Evolutionary conservation across 2,329 filamentous ascomycete species (phyloP).

Genomic region (Ceratocystis colombiana): DNA sequence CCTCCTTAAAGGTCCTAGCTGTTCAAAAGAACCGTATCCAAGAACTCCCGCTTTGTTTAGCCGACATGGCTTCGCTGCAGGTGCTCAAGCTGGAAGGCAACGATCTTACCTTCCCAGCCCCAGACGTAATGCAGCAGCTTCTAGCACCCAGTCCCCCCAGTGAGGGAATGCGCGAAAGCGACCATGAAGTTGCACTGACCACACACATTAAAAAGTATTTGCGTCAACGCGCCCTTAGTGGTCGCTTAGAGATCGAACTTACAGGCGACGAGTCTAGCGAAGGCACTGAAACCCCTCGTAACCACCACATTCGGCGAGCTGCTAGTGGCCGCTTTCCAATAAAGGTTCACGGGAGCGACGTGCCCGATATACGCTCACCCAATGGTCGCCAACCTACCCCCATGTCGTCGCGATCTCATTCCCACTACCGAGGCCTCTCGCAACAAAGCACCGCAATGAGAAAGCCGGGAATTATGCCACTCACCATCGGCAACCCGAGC

Average conservation of each 20-base stretch:
- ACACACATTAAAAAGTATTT: slow-evolving; percentile 53
- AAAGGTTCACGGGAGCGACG: slow-evolving; percentile 63
- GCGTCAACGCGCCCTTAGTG: slow-evolving; percentile 43
- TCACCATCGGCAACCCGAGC: slow-evolving; percentile 58
- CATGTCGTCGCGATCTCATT: slow-evolving; percentile 60
- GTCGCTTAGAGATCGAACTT: slow-evolving; percentile 46
- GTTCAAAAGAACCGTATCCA: slow-evolving; percentile 80
- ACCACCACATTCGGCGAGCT: slow-evolving; percentile 52
- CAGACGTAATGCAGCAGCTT: slow-evolving; percentile 51
- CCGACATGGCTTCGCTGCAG: slow-evolving; percentile 81
- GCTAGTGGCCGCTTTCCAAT: slow-evolving; percentile 57
- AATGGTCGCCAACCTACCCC: slow-evolving; percentile 51
- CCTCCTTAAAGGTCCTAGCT: slow-evolving; percentile 79
- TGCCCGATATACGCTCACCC: slow-evolving; percentile 58
- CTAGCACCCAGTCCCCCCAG: slow-evolving; percentile 47
- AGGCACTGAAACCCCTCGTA: slow-evolving; percentile 67
- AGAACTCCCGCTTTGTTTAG: slow-evolving; percentile 70
- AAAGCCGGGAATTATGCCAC: slow-evolving; percentile 57
- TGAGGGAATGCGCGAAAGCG: slow-evolving; percentile 52
- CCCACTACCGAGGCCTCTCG: slow-evolving; percentile 63
- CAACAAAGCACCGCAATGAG: slow-evolving; percentile 54
- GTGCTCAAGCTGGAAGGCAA: slow-evolving; percentile 87
- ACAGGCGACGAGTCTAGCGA: slow-evolving; percentile 58
- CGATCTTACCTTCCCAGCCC: slow-evolving; percentile 68
- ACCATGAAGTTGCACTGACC: slow-evolving; percentile 51